Percentiles rank a stretch among this genome's conserved stretches.
phyloP scores from a whole-genome alignment of 1,284 basidiomycete genomes.

The Meira miltonrushii region DNA sequence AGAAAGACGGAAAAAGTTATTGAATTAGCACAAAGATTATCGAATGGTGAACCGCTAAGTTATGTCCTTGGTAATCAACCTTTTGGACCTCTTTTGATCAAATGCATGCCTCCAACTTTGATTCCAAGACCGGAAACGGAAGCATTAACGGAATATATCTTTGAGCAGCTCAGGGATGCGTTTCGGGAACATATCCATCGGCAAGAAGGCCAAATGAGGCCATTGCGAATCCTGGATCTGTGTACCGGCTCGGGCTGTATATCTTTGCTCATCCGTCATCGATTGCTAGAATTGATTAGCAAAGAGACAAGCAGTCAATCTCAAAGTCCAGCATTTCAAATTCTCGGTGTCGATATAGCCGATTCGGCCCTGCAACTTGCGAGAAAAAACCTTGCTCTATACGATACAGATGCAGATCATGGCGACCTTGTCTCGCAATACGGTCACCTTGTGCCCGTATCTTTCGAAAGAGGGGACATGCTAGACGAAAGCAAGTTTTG shows the following conservation, averaged over 20 bases:
- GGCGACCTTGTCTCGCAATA: too few relatives aligned
- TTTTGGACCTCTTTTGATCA: conserved; percentile 1
- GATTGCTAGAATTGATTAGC: neutral
- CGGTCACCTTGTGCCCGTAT: neutral
- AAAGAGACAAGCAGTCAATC: too few relatives aligned
- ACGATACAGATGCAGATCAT: neutral
- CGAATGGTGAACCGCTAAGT: conserved; percentile 1
- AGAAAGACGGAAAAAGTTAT: neutral
- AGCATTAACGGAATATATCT: conserved; percentile 1
- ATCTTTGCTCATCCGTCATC: conserved; percentile 5
- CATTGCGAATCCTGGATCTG: conserved; percentile 13
- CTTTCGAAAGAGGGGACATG: neutral
- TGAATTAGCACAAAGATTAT: neutral
- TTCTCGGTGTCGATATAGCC: neutral
- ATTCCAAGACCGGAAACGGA: conserved; percentile 19
- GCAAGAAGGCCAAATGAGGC: neutral
- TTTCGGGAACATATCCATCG: neutral
- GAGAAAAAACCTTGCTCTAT: neutral
- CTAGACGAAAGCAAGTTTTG: neutral
- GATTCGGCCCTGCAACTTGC: conserved; percentile 1
- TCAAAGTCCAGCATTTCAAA: neutral
- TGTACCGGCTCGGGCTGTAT: conserved; percentile 16
- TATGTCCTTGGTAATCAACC: conserved; percentile 8
- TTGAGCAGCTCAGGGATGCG: neutral
- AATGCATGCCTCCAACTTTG: conserved; percentile 5